phyloP scores from a whole-genome alignment of 768 basidiomycete genomes.

The Lactarius evosmus region DNA sequence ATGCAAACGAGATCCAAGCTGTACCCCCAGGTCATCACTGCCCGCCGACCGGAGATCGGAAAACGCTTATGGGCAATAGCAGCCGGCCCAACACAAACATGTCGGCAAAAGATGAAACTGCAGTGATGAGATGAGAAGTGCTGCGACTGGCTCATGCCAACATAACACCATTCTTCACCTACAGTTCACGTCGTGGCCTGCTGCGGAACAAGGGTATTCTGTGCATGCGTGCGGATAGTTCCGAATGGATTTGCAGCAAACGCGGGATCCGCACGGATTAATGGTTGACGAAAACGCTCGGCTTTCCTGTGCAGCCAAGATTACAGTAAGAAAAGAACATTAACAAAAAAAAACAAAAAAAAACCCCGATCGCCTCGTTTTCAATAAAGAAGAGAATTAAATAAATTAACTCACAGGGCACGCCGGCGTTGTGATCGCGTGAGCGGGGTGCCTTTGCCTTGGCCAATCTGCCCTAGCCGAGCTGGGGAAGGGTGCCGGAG shows the following conservation, averaged over 20 bases:
- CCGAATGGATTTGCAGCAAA: constrained; percentile 70
- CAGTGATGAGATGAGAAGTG: not conserved
- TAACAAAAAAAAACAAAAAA: constrained; percentile 4
- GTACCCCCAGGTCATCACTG: constrained; percentile 2
- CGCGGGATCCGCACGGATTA: constrained; percentile 62
- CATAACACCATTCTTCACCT: not conserved
- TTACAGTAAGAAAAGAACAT: constrained; percentile 12
- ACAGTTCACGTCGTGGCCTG: constrained; percentile 23
- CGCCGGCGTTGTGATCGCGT: constrained; percentile 62
- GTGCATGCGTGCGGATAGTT: constrained; percentile 74
- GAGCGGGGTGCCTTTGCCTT: constrained; percentile 57
- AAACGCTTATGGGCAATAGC: not conserved
- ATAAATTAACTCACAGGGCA: constrained; percentile 52
- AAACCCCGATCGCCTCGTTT: constrained; percentile 9
- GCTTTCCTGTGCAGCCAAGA: constrained; percentile 44
- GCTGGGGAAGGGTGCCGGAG: constrained; percentile 17
- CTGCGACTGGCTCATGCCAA: not conserved
- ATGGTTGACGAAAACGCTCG: constrained; percentile 66
- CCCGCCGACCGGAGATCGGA: not conserved
- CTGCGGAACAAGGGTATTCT: constrained; percentile 70
- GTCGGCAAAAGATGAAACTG: constrained; percentile 7
- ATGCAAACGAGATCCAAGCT: constrained; percentile 5
- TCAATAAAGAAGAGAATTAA: not conserved
- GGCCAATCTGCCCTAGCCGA: constrained; percentile 59
- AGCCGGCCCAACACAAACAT: not conserved